Percentiles rank a stretch among this genome's conserved stretches.
These are phyloP conservation scores for Talaromyces atroroseus DNA, from an alignment of 2,329 filamentous ascomycete genomes.

Conservation along the genomic window DNA sequence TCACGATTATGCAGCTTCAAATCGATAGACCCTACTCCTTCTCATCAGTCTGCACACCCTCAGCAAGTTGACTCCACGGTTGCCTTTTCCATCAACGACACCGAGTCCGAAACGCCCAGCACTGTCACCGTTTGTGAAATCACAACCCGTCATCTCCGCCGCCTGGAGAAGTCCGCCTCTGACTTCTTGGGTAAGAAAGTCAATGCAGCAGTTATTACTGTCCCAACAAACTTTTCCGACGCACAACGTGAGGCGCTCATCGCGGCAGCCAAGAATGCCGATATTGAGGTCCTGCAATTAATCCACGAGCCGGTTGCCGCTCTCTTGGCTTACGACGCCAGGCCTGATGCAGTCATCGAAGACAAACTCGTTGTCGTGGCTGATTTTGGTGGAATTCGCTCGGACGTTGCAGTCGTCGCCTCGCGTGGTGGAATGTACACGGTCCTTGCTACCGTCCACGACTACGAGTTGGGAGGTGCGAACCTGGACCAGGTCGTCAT, in stretches of 20 bases:
- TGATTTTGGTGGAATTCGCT: constrained; percentile 86
- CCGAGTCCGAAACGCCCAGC: constrained; percentile 58
- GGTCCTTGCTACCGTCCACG: constrained; percentile 84
- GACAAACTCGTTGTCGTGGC: constrained; percentile 92
- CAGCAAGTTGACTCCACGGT: constrained; percentile 66
- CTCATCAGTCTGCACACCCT: constrained; percentile 88
- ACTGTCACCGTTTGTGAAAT: constrained; percentile 73
- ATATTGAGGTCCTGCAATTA: constrained; percentile 84
- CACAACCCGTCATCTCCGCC: constrained; percentile 75
- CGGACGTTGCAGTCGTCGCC: constrained; percentile 84
- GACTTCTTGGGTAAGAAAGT: constrained; percentile 92
- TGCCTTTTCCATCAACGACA: constrained; percentile 79
- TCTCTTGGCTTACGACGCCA: constrained; percentile 84
- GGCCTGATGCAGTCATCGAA: constrained; percentile 63
- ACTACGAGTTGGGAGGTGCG: constrained; percentile 85
- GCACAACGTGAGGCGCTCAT: constrained; percentile 77
- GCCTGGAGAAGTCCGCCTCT: constrained; percentile 74
- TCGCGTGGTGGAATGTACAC: constrained; percentile 96
- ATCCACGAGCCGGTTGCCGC: constrained; percentile 88
- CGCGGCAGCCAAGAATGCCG: constrained; percentile 71
- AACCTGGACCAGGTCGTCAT: constrained; percentile 86
- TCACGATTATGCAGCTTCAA: constrained; percentile 58
- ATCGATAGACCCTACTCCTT: constrained; percentile 91
- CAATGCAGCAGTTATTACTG: constrained; percentile 88
- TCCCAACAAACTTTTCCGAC: constrained; percentile 89